Evolutionary conservation across 2,329 filamentous ascomycete genomes (phyloP), one percentile per base, ranked within the genome.

Genomic region (Colletotrichum abscissum): DNA sequence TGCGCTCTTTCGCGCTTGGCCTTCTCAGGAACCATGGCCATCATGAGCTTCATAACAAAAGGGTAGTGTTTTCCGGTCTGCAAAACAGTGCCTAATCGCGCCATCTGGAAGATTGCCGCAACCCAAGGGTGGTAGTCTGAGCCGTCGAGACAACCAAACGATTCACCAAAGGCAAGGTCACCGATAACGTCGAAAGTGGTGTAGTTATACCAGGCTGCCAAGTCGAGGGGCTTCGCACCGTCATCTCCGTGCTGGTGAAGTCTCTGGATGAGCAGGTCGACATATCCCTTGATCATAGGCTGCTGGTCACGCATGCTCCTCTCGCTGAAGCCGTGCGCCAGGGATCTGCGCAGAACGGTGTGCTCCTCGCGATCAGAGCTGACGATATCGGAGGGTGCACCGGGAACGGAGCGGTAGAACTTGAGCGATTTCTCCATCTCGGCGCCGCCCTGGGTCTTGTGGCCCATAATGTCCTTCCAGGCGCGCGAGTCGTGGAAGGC

Each of bases 391-490:
- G 59, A 9, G 6, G 63, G 57, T 1, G 28, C 38, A 0, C 35
- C 35, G 52, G 67, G 70, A 11, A 63, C 33, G 19, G 57, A 11
- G 52, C 67, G 68, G 38, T 75, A 74, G 42, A 75, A 73, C 56
- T 49, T 60, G 7, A 42, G 3, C 16, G 56, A 68, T 35, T 76
- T 76, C 6, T 67, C 68, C 62, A 77, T 65, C 28, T 77, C 74
- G 35, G 30, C 19, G 4, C 49, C 63, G 35, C 71, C 69, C 5
- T 58, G 65, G n/a, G 59, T 2, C 66, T 76, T 76, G 69, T 80
- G 77, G 22, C 81, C 80, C 71, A 83, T 83, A 49, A 87, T 85
- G 42, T 87, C 84, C 75, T 82, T 81, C 81, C 83, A 85, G 2
- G 77, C 77, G 3, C 79, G 70, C 7, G 79, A 76, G 24, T 80